phyloP scores from a whole-genome alignment of 2,329 filamentous ascomycete species.

The Venturia pyrina region DNA sequence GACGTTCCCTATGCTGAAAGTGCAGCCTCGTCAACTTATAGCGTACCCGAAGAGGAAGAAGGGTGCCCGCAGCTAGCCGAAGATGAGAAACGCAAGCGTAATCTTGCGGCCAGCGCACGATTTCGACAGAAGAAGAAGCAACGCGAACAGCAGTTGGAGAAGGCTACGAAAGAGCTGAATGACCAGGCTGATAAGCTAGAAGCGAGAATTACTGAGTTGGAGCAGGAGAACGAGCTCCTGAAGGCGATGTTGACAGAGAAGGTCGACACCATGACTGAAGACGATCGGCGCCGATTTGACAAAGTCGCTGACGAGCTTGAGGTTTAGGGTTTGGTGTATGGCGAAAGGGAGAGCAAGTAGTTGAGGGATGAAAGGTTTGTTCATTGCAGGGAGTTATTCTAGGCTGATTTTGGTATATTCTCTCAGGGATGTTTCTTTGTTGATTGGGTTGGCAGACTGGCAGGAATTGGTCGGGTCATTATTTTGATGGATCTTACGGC shows the following conservation, averaged over 20 bases:
- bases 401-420: neutral
- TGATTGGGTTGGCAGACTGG: neutral
- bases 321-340: neutral
- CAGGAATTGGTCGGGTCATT: neutral
- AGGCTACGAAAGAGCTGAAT: slow-evolving; percentile 40
- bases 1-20: slow-evolving; percentile 25
- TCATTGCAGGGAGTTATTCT: neutral
- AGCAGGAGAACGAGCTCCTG: slow-evolving; percentile 44
- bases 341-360: too few relatives aligned
- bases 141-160: slow-evolving; percentile 41
- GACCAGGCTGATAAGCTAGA: slow-evolving; percentile 37
- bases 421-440: neutral
- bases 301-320: neutral
- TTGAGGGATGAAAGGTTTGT: neutral
- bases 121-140: slow-evolving; percentile 48
- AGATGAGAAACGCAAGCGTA: slow-evolving; percentile 44
- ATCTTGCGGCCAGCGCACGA: slow-evolving; percentile 40
- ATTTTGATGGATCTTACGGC: neutral
- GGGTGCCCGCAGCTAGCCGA: slow-evolving; percentile 30
- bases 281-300: slow-evolving; percentile 17
- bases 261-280: slow-evolving; percentile 31
- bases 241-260: slow-evolving; percentile 43
- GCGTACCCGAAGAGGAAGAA: slow-evolving; percentile 18
- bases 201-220: slow-evolving; percentile 36
- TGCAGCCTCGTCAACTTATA: slow-evolving; percentile 17